Conservation (phyloP, 176 grass and related monocot genomes). For the Triticum turgidum region DNA sequence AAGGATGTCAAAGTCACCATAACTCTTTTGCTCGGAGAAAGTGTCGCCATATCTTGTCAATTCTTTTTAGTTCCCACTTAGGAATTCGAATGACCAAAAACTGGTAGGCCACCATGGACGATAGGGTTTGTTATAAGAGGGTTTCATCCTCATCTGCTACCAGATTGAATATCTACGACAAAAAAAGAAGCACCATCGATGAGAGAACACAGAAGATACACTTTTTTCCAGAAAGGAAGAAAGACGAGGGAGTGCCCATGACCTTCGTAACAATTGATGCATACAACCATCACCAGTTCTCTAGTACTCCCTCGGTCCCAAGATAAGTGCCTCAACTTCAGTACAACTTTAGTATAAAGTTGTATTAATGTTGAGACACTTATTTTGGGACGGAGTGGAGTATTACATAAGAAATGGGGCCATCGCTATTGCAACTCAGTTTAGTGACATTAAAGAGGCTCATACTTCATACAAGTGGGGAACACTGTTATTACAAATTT, state of each 20-base stretch:
- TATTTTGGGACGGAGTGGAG: too few species aligned
- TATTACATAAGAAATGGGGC: not conserved
- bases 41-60: too few species aligned
- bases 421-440: not conserved
- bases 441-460: constrained; percentile 1
- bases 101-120: not conserved
- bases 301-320: too few species aligned
- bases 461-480: not conserved
- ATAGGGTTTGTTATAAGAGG: not conserved
- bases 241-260: not conserved
- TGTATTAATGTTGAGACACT: too few species aligned
- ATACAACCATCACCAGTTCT: not conserved
- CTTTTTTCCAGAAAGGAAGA: not conserved
- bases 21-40: too few species aligned
- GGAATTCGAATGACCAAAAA: not conserved
- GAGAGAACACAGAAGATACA: not conserved
- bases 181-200: not conserved
- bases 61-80: too few species aligned
- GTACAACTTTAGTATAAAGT: too few species aligned
- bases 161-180: not conserved
- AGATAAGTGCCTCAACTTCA: too few species aligned
- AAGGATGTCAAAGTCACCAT: too few species aligned
- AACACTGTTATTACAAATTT: constrained; percentile 40
- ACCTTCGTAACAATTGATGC: not conserved
- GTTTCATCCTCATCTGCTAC: not conserved